A percentile compares a stretch with the other conserved stretches of the same genome.
These are phyloP conservation scores for Corymbia citriodora DNA, from an alignment of 441 rosid genomes.

Conservation along the genomic window DNA sequence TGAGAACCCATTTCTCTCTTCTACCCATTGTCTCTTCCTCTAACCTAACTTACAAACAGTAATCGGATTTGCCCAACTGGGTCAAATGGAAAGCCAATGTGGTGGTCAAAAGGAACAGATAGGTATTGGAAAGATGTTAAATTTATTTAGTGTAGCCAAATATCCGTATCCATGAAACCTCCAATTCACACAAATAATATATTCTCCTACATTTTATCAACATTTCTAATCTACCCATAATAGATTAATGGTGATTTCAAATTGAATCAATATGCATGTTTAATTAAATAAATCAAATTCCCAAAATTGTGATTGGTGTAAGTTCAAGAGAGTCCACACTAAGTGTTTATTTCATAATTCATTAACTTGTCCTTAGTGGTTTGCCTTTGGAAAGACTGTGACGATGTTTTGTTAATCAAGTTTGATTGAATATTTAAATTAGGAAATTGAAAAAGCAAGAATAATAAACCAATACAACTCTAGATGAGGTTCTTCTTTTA, in stretches of 20 bases:
- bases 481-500: neutral
- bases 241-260: neutral
- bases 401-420: neutral
- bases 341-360: neutral
- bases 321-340: neutral
- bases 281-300: neutral
- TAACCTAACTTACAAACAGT: neutral
- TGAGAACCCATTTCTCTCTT: neutral
- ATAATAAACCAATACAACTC: neutral
- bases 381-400: neutral
- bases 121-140: too few relatives aligned
- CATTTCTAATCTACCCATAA: neutral
- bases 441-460: neutral
- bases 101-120: neutral
- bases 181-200: neutral
- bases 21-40: neutral
- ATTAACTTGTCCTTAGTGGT: too few relatives aligned
- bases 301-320: too few relatives aligned
- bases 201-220: neutral
- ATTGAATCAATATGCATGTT: neutral
- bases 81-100: neutral
- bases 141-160: neutral
- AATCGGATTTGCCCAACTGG: neutral
- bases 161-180: neutral
- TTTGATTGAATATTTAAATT: too few relatives aligned